phyloP scores from a whole-genome alignment of 2,329 filamentous ascomycete species.

The Calonectria pteridis region DNA sequence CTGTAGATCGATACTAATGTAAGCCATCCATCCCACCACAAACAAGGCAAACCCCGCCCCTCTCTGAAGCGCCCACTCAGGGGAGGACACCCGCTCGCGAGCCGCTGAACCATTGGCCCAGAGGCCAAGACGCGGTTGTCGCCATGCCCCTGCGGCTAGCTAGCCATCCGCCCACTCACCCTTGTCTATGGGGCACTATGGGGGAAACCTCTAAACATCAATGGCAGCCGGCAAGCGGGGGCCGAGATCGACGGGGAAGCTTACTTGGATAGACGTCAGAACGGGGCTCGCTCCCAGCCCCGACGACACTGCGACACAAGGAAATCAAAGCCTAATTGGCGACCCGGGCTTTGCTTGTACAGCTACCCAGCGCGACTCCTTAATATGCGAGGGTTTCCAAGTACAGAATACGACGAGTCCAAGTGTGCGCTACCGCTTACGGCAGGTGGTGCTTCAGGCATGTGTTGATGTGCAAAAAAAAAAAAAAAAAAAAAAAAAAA shows the following conservation, averaged over 20 bases:
- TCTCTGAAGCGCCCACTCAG: not conserved
- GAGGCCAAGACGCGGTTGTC: not conserved
- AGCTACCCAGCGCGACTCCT: not conserved
- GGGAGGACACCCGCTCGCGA: not conserved
- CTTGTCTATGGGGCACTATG: not conserved
- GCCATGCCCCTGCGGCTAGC: conserved; percentile 1
- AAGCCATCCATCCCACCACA: not conserved
- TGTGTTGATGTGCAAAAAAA: not conserved
- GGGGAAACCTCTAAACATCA: not conserved
- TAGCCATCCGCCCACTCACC: not conserved
- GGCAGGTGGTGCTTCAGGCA: not conserved
- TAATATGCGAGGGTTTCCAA: not conserved
- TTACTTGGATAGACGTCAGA: not conserved
- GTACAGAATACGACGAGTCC: not conserved
- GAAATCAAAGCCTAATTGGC: not conserved
- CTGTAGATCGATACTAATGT: conserved; percentile 2
- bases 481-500: too few relatives aligned
- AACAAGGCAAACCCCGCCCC: not conserved
- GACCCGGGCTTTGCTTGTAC: not conserved
- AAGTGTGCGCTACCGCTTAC: not conserved
- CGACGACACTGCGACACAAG: not conserved
- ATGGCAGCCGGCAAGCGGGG: not conserved
- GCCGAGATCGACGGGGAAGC: conserved; percentile 7
- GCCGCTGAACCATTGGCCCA: not conserved
- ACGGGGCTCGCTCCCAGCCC: conserved; percentile 1